Conservation (phyloP, 768 basidiomycete genomes). For the Serendipita vermifera region DNA sequence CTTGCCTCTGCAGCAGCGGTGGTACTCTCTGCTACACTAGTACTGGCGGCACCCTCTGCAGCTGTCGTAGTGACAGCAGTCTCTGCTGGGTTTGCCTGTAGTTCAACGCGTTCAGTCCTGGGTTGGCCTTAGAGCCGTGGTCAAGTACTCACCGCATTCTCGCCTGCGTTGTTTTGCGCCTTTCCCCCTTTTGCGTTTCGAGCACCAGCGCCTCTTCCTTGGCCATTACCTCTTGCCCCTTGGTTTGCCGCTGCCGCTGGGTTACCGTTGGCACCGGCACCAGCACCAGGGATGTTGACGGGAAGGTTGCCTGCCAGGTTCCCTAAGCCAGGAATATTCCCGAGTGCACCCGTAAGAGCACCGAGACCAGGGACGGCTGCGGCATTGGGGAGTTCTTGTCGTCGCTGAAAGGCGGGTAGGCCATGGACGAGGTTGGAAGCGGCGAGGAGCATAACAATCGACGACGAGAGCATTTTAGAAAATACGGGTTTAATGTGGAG, state of each 20-base stretch:
- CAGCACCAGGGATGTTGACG: neutral
- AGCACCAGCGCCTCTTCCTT: neutral
- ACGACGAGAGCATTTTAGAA: neutral
- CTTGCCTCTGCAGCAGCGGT: too few relatives aligned
- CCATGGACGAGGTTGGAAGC: neutral
- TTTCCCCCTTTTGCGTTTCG: neutral
- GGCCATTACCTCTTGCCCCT: neutral
- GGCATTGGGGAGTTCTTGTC: too few relatives aligned
- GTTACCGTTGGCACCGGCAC: neutral
- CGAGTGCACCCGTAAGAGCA: too few relatives aligned
- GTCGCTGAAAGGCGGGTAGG: neutral
- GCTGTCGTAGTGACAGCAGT: neutral
- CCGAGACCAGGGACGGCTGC: too few relatives aligned
- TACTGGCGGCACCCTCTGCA: neutral
- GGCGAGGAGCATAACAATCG: neutral
- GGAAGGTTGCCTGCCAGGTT: neutral
- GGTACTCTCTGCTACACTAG: too few relatives aligned
- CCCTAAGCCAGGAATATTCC: neutral
- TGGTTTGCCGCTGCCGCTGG: neutral
- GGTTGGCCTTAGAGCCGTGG: too few relatives aligned
- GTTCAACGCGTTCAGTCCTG: too few relatives aligned
- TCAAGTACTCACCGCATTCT: constrained; percentile 3
- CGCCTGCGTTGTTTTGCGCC: neutral
- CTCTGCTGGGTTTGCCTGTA: too few relatives aligned
- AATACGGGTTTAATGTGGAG: neutral